Evolutionary conservation across 2,329 filamentous ascomycete species (phyloP), one percentile per base, ranked within the genome.

Genomic region (Cladosporium sp.): DNA sequence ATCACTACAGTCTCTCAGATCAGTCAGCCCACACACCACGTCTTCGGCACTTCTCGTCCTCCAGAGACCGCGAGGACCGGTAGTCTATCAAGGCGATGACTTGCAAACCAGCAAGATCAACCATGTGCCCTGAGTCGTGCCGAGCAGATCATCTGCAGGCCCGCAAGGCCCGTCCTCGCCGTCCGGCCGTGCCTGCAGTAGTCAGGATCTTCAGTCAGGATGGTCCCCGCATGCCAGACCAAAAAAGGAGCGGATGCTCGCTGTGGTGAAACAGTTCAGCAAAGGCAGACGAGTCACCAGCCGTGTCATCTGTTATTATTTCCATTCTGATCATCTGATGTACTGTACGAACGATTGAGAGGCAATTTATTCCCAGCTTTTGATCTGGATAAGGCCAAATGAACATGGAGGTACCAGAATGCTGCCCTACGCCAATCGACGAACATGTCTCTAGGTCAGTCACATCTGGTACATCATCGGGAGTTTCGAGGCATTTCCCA

Each of bases 161-260:
- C 54, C 54, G 54, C 23, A 26, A 57, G 51, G 51, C 51, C 51
- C 51, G 51, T n/a, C n/a, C n/a, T n/a, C n/a, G n/a, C n/a, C n/a
- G n/a, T 54, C 49, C 23, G 28, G 10, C 54, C 32, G 54, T 57
- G 54, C 54, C 54, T 57, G 54, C 54, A 57, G 30, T 57, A 57
- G 54, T 26, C 28, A 18, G 32, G 60, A 63, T 63, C 60, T 43
- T 56, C 60, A 56, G 36, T 49, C 49, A 56, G 49, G 60, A 63
- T 63, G n/a, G 60, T 63, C 60, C 49, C 60, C 59, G 46, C 59
- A 21, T 39, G 13, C 56, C 59, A 46, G 23, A 23, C 34, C 56
- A 26, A 46, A 57, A 56, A 21, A 56, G 51, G 51, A 21, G 28
- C 51, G 16, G 16, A 26, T n/a, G 26, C 23, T 58, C 30, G 10